Base-by-base conservation (phyloP, 208 protist species). In the Tritrichomonas musculus region DNA sequence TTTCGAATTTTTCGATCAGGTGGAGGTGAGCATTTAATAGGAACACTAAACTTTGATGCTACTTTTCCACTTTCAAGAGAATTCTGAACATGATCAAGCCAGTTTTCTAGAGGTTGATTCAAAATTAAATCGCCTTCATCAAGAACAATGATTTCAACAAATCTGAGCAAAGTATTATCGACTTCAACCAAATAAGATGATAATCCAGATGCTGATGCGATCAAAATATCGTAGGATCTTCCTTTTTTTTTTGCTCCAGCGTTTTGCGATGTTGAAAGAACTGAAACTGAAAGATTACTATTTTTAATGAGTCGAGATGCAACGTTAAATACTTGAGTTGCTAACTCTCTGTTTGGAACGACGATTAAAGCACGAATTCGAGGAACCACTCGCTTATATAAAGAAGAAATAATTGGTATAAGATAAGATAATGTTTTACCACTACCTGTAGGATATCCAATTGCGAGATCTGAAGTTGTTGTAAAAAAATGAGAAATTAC, bases 391-490 rank as follows among this genome's bases (percentile, higher is more conserved):
- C 97, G 94, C n/a, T 96, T 94, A 44, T 96, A 98, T 22, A 99
- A 96, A 33, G 92, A 93, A 95, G 99, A 98, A 25, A 99, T 94
- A 8, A 96, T 95, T 0, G 98, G 98, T 30, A 99, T 95, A 39
- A 99, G 95, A 93, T 99, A 99, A 39, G 98, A 98, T 1, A 99
- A 95, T n/a, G 98, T 99, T 95, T 99, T 99, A 94, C 98, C 98
- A 0, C 97, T 98, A 84, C 98, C 98, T 9, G 98, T 99, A 47
- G 73, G 73, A 82, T 47, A 82, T n/a, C 73, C 73, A 53, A 82
- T 82, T 53, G 73, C 73, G 30, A 82, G 41, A 53, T 82, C 73
- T 25, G 41, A 25, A 50, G n/a, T 36, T 33, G 73, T 47, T 50
- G 73, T 22, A 82, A 82, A 82, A 36, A 82, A 82, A n/a, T 47